phyloP scores from a whole-genome alignment of 2,329 filamentous ascomycete genomes.

The Pezicula radicicola region DNA sequence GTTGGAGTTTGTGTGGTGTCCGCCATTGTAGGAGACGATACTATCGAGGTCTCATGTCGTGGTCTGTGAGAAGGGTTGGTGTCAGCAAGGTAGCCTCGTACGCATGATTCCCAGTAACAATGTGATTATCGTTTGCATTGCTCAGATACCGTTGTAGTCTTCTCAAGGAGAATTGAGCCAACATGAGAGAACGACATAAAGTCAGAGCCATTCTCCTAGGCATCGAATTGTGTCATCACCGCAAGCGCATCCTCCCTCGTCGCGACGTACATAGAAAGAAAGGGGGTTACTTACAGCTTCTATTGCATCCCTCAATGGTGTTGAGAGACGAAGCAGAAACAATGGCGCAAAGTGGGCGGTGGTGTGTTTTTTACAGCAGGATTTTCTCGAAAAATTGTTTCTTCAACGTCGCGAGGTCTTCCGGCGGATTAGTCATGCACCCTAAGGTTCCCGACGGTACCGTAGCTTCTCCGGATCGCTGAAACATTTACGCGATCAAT shows the following conservation, averaged over 20 bases:
- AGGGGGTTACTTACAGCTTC: slow-evolving; percentile 6
- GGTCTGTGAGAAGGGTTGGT: slow-evolving; percentile 1
- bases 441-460: no score
- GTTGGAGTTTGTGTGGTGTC: slow-evolving; percentile 10
- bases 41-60: slow-evolving; percentile 23
- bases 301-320: neutral
- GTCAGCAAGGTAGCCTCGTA: slow-evolving; percentile 10
- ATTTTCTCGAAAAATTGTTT: no score
- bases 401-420: no score
- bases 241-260: slow-evolving; percentile 24
- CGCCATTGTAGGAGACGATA: slow-evolving; percentile 19
- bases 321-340: slow-evolving; percentile 4
- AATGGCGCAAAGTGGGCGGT: neutral
- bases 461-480: neutral
- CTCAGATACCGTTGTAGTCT: slow-evolving; percentile 99
- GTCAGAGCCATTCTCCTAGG: slow-evolving; percentile 46
- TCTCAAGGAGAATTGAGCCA: slow-evolving; percentile 56
- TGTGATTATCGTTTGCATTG: slow-evolving; percentile 33
- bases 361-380: neutral
- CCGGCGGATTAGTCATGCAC: no score
- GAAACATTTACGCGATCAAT: no score
- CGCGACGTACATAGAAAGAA: neutral
- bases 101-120: neutral
- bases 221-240: slow-evolving; percentile 61
- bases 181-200: slow-evolving; percentile 58